Evolutionary conservation across 495 filamentous ascomycete species (phyloP).

Genomic region (Aspergillus homomorphus): DNA sequence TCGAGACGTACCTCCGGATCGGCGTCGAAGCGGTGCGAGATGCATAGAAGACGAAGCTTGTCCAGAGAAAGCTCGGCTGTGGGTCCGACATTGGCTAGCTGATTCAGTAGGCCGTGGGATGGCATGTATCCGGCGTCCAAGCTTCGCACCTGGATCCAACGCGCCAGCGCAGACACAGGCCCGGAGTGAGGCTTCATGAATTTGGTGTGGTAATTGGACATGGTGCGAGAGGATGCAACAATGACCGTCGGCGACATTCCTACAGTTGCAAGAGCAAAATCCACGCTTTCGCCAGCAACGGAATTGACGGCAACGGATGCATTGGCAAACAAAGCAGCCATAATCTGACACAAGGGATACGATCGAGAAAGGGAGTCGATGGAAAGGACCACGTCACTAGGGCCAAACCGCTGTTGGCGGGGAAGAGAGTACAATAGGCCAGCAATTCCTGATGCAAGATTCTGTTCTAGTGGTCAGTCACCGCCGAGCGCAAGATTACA

Average conservation of each 20-base stretch:
- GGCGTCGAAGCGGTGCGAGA: constrained; percentile 38
- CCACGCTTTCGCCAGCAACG: constrained; percentile 65
- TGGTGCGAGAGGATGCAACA: constrained; percentile 71
- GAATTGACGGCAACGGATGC: constrained; percentile 86
- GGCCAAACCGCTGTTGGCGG: constrained; percentile 63
- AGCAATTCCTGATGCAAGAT: constrained; percentile 74
- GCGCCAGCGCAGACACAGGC: constrained; percentile 54
- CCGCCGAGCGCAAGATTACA: not conserved
- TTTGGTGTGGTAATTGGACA: constrained; percentile 61
- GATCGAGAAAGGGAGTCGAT: constrained; percentile 76
- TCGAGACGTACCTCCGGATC: constrained; percentile 47
- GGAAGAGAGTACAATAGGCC: constrained; percentile 75
- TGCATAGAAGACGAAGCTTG: constrained; percentile 60
- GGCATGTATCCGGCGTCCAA: constrained; percentile 69
- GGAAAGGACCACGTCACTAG: constrained; percentile 81
- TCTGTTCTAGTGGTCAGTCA: constrained; percentile 40
- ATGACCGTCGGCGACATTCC: constrained; percentile 79
- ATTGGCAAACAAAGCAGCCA: constrained; percentile 80
- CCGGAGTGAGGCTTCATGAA: constrained; percentile 50
- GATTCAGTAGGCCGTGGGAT: constrained; percentile 40
- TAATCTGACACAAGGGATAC: constrained; percentile 74
- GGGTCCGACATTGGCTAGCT: constrained; percentile 55
- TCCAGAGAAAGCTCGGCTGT: constrained; percentile 62
- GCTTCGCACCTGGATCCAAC: constrained; percentile 65
- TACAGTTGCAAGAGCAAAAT: constrained; percentile 68